Percentiles rank a stretch among this genome's conserved stretches.
Conservation (phyloP, 305 asterid species). For the Petunia hybrid region DNA sequence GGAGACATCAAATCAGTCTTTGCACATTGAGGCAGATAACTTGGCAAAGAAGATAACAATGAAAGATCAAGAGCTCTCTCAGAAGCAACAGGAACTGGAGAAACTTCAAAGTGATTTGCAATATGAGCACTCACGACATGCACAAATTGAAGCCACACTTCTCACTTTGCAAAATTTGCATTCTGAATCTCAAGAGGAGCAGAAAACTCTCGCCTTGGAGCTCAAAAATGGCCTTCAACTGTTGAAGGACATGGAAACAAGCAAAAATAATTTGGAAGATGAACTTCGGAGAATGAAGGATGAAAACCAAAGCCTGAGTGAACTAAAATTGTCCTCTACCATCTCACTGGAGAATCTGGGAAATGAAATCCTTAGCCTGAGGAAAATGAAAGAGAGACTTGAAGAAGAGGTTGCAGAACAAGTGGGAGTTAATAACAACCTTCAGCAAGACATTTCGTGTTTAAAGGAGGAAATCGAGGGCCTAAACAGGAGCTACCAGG, state of each 20-base stretch:
- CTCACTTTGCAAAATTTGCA: slow-evolving; percentile 64
- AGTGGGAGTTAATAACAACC: slow-evolving; percentile 52
- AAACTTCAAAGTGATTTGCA: slow-evolving; percentile 60
- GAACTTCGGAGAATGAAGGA: slow-evolving; percentile 60
- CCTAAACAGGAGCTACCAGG: slow-evolving; percentile 56
- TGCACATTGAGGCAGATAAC: slow-evolving; percentile 75
- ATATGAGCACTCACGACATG: slow-evolving; percentile 57
- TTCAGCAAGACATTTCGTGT: slow-evolving; percentile 60
- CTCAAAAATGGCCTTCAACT: slow-evolving; percentile 62
- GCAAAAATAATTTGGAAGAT: slow-evolving; percentile 60
- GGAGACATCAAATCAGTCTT: slow-evolving; percentile 72
- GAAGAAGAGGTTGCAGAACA: slow-evolving; percentile 73
- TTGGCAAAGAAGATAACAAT: slow-evolving; percentile 63
- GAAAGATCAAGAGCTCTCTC: slow-evolving; percentile 74
- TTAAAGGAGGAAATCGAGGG: slow-evolving; percentile 72
- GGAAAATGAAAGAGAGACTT: slow-evolving; percentile 78
- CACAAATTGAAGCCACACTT: slow-evolving; percentile 70
- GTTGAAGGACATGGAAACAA: slow-evolving; percentile 68
- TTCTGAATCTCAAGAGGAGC: slow-evolving; percentile 75
- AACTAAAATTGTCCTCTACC: slow-evolving; percentile 58
- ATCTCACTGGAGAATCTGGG: slow-evolving; percentile 61
- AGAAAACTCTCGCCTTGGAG: slow-evolving; percentile 59
- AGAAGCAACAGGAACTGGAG: slow-evolving; percentile 82
- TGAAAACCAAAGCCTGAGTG: slow-evolving; percentile 64
- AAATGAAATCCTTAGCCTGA: slow-evolving; percentile 63